Conservation (phyloP, 345 rosid species). For the Rhodamnia argentea region DNA sequence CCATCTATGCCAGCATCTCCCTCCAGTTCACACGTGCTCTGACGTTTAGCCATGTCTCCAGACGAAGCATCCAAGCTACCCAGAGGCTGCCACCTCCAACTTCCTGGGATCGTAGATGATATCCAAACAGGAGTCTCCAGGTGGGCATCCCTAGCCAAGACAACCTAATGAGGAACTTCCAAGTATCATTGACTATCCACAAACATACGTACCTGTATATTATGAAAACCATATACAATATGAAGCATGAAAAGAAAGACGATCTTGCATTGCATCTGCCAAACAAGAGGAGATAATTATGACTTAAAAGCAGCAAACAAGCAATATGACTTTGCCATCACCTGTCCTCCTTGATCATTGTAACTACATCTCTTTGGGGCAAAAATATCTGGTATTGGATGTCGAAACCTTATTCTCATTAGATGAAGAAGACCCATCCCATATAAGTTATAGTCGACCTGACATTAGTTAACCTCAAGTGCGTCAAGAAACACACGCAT, state of each 20-base stretch:
- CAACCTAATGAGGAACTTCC: conserved; percentile 42
- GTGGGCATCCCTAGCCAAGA: conserved; percentile 28
- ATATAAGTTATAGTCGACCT: conserved; percentile 87
- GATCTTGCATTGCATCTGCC: not conserved
- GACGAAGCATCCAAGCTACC: conserved; percentile 29
- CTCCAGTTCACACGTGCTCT: conserved; percentile 87
- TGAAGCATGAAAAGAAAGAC: conserved; percentile 13
- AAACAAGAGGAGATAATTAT: not conserved
- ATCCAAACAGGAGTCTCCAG: conserved; percentile 49
- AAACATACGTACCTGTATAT: not conserved
- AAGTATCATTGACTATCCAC: not conserved
- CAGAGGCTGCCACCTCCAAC: conserved; percentile 63
- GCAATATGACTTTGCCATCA: conserved; percentile 12
- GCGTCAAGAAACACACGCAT: not conserved
- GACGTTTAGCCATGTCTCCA: conserved; percentile 45
- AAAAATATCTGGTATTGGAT: conserved; percentile 55
- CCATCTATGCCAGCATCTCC: conserved; percentile 76
- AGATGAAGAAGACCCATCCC: conserved; percentile 96
- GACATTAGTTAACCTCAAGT: not conserved
- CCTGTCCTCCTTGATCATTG: conserved; percentile 12
- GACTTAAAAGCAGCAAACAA: conserved; percentile 29
- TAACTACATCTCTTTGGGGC: conserved; percentile 22
- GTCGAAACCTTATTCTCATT: conserved; percentile 73
- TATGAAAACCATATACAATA: not conserved
- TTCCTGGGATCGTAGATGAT: conserved; percentile 62